Evolutionary conservation across 129 eudicot genomes (phyloP).

Genomic region (Flaveria bidentis): DNA sequence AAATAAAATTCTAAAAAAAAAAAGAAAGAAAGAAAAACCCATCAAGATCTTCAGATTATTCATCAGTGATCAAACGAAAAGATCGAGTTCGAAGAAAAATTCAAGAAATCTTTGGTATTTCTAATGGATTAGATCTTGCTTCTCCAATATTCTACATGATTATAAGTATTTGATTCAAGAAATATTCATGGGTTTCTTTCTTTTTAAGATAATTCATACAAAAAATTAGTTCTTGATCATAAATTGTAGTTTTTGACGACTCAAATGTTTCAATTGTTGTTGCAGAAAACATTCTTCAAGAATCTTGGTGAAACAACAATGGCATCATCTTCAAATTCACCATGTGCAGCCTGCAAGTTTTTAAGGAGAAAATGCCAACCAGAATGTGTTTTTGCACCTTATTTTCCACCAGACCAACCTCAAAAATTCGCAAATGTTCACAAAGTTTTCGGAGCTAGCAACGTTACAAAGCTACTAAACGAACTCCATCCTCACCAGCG

Average conservation of each 20-base stretch:
- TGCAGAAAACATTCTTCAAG: slow-evolving; percentile 24
- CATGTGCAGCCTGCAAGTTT: slow-evolving; percentile 94
- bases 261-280: slow-evolving; percentile 1
- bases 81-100: not conserved
- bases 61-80: slow-evolving; percentile 10
- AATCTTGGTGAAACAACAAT: slow-evolving; percentile 23
- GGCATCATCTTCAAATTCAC: slow-evolving; percentile 80
- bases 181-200: not conserved
- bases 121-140: slow-evolving; percentile 22
- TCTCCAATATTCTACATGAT: slow-evolving; percentile 12
- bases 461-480: slow-evolving; percentile 80
- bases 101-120: slow-evolving; percentile 19
- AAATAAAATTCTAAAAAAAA: not conserved
- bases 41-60: slow-evolving; percentile 25
- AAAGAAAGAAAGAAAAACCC: not conserved
- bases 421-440: slow-evolving; percentile 89
- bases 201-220: not conserved
- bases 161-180: slow-evolving; percentile 14
- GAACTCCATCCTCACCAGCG: slow-evolving; percentile 90
- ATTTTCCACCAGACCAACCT: slow-evolving; percentile 92
- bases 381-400: slow-evolving; percentile 90
- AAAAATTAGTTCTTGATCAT: not conserved
- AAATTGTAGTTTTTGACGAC: not conserved
- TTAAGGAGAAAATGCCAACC: slow-evolving; percentile 87
- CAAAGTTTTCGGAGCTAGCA: slow-evolving; percentile 90